Percentiles rank a stretch among this genome's conserved stretches.
Evolutionary conservation across 2,329 filamentous ascomycete species (phyloP).

Genomic region (Aspergillus phoenicis): DNA sequence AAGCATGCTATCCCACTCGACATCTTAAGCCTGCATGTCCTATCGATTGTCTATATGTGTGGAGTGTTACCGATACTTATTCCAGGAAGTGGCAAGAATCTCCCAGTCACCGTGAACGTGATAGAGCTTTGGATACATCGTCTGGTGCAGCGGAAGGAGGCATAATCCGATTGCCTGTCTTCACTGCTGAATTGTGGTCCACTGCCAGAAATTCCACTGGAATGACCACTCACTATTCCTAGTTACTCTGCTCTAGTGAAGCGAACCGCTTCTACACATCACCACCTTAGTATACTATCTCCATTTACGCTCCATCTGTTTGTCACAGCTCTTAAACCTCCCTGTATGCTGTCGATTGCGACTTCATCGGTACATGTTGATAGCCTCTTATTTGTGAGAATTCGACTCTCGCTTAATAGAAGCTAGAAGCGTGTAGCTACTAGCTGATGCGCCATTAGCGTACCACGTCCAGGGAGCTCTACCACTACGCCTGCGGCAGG

Average conservation of each 20-base stretch:
- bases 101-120: not conserved
- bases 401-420: not conserved
- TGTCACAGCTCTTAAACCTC: not conserved
- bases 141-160: not conserved
- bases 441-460: not conserved
- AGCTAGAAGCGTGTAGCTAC: not conserved
- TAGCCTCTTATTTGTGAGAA: not conserved
- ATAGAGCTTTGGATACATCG: not conserved
- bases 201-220: not conserved
- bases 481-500: not conserved
- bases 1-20: conserved; percentile 25
- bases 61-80: not conserved
- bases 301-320: not conserved
- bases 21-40: conserved; percentile 11
- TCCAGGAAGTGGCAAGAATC: not conserved
- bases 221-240: not conserved
- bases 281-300: not conserved
- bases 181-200: not conserved
- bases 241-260: not conserved
- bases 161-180: not conserved
- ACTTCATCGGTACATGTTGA: not conserved
- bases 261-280: not conserved
- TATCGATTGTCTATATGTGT: conserved; percentile 15
- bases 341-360: not conserved
- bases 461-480: not conserved